Conservation (phyloP, 441 rosid genomes). For the Pelargonium australe region DNA sequence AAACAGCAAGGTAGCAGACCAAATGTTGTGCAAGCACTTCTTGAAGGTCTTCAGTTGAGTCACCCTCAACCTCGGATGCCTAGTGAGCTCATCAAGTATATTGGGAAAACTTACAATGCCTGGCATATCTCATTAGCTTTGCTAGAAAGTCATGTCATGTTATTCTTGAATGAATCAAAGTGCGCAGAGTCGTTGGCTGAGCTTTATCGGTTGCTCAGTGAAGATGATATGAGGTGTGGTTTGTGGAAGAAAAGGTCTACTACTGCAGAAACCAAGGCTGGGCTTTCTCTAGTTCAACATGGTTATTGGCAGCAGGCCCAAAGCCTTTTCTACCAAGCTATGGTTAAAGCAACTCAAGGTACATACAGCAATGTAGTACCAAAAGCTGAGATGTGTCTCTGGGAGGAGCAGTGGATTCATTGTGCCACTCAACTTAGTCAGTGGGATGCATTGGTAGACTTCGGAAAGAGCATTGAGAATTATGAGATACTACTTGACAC, state of each 20-base stretch:
- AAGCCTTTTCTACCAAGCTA: constrained; percentile 86
- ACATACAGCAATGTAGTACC: constrained; percentile 91
- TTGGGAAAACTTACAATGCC: constrained; percentile 95
- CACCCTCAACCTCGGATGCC: constrained; percentile 99
- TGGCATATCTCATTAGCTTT: constrained; percentile 92
- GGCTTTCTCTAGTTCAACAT: constrained; percentile 93
- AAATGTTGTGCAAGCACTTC: constrained; percentile 97
- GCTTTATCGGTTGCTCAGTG: constrained; percentile 86
- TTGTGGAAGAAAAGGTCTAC: constrained; percentile 92
- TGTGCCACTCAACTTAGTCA: constrained; percentile 94
- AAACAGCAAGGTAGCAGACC: constrained; percentile 90
- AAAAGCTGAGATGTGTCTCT: constrained; percentile 98
- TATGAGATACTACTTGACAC: constrained; percentile 92
- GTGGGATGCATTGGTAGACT: constrained; percentile 95
- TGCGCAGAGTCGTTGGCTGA: constrained; percentile 94
- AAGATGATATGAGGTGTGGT: constrained; percentile 98
- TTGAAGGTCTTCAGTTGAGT: constrained; percentile 97
- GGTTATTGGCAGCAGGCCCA: constrained; percentile 98
- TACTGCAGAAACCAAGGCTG: constrained; percentile 91
- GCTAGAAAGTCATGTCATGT: constrained; percentile 87
- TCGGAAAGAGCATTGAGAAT: constrained; percentile 85
- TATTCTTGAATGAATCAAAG: constrained; percentile 75
- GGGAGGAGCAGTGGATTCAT: constrained; percentile 99
- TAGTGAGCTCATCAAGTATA: constrained; percentile 90
- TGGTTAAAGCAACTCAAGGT: constrained; percentile 98